Percentiles rank a stretch among this genome's conserved stretches.
phyloP scores from a whole-genome alignment of 306 rosid genomes.

The Mucuna pruriens region DNA sequence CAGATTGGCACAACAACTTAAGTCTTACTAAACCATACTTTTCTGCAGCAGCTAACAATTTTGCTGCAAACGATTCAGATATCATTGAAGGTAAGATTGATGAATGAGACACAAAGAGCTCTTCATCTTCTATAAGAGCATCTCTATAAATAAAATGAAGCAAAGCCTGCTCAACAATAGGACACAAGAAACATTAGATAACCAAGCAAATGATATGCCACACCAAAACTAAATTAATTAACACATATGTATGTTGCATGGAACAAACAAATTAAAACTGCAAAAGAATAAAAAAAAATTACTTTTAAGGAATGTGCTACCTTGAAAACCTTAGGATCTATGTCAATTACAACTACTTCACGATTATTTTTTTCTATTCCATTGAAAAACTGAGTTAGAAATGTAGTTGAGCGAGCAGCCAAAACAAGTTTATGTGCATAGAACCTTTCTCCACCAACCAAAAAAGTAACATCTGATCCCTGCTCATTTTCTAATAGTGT shows the following conservation, averaged over 20 bases:
- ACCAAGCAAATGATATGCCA: conserved; percentile 24
- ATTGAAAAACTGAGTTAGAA: conserved; percentile 62
- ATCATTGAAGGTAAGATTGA: conserved; percentile 61
- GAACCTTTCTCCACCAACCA: conserved; percentile 78
- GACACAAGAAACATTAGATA: conserved; percentile 39
- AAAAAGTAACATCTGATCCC: conserved; percentile 80
- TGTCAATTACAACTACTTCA: conserved; percentile 61
- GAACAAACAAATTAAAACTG: conserved; percentile 17
- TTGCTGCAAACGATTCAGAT: conserved; percentile 74
- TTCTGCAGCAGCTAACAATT: conserved; percentile 86
- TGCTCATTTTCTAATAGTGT: conserved; percentile 76
- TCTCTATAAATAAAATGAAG: conserved; percentile 88
- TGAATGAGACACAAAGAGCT: conserved; percentile 63
- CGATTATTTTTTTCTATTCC: conserved; percentile 57
- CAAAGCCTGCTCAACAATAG: conserved; percentile 71
- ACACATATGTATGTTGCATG: background rate
- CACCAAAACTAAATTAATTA: conserved; percentile 1
- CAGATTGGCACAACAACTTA: conserved; percentile 86
- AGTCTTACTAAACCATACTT: conserved; percentile 81
- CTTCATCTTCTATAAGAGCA: conserved; percentile 79
- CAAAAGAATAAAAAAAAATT: background rate
- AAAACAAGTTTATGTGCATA: conserved; percentile 84
- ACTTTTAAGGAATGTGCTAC: conserved; percentile 37
- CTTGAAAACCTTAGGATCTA: conserved; percentile 94
- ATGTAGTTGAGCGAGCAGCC: conserved; percentile 85